phyloP scores from a whole-genome alignment of 805 yeast genomes.

The Myxozyma udenii region DNA sequence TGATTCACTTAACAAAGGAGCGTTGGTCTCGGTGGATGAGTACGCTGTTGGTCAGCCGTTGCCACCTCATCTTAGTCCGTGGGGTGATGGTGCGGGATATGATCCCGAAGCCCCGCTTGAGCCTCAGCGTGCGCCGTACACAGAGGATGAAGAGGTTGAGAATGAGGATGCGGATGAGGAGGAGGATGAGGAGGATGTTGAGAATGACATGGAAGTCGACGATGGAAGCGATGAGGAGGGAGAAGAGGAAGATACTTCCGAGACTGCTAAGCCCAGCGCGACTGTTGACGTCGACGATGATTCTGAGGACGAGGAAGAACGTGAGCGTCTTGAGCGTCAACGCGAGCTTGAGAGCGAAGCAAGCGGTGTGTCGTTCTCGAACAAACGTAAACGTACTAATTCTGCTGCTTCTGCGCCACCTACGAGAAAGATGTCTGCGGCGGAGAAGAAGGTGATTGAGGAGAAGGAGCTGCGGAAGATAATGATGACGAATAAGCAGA shows the following conservation, averaged over 20 bases:
- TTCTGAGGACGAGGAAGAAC: constrained; percentile 45
- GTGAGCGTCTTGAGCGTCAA: constrained; percentile 50
- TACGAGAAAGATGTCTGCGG: constrained; percentile 35
- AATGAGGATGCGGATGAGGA: constrained; percentile 54
- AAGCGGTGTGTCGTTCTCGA: constrained; percentile 71
- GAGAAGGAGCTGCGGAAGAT: constrained; percentile 90
- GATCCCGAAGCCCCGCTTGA: constrained; percentile 64
- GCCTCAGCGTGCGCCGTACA: constrained; percentile 44
- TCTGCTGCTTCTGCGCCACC: not conserved
- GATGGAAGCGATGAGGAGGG: constrained; percentile 51
- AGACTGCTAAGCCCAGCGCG: not conserved
- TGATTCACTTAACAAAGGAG: constrained; percentile 78
- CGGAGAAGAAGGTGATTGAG: constrained; percentile 58
- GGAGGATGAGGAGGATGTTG: constrained; percentile 52
- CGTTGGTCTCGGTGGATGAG: constrained; percentile 68
- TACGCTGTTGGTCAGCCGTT: constrained; percentile 93
- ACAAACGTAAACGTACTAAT: constrained; percentile 39
- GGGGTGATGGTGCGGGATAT: constrained; percentile 95
- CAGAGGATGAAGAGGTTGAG: constrained; percentile 51
- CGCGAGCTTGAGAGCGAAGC: constrained; percentile 89
- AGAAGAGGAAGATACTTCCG: constrained; percentile 27
- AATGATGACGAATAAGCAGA: constrained; percentile 97
- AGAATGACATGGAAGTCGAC: constrained; percentile 50
- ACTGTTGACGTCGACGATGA: constrained; percentile 22
- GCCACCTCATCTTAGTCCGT: constrained; percentile 97